Conservation (phyloP, 202 grass and related monocot species). For the Hordeum pubiflorum region DNA sequence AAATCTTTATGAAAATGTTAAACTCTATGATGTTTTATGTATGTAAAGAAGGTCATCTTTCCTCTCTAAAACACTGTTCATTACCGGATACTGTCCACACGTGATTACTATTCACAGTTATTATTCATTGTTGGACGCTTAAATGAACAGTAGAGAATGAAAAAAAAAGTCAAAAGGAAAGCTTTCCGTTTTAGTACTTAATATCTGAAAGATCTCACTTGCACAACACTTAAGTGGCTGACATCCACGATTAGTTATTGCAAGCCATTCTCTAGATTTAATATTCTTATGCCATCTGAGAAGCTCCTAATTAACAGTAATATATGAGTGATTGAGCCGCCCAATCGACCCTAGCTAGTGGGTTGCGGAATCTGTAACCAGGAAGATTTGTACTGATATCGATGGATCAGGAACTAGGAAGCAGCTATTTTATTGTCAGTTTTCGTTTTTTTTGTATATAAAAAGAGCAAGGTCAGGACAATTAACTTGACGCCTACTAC, state of each 20-base stretch:
- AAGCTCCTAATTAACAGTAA: constrained; percentile 11
- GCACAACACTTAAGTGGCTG: constrained; percentile 29
- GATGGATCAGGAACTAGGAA: not conserved
- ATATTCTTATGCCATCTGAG: constrained; percentile 14
- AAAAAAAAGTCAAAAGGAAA: too few relatives aligned
- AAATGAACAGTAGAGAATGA: too few relatives aligned
- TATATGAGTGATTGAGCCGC: constrained; percentile 22
- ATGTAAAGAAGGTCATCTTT: too few relatives aligned
- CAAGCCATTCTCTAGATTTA: not conserved
- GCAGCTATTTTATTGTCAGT: too few relatives aligned
- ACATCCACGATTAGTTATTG: constrained; percentile 10
- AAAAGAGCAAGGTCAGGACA: not conserved
- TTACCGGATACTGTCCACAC: too few relatives aligned
- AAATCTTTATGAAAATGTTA: too few relatives aligned
- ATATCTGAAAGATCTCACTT: constrained; percentile 25
- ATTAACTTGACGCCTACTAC: not conserved
- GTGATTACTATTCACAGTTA: too few relatives aligned
- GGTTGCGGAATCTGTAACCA: constrained; percentile 22
- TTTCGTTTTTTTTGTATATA: not conserved
- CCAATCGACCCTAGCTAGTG: not conserved
- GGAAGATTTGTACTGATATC: constrained; percentile 28
- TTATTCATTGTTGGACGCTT: too few relatives aligned
- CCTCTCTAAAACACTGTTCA: too few relatives aligned
- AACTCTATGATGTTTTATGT: too few relatives aligned
- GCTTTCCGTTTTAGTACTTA: too few relatives aligned